Conservation (phyloP, 73 alveolate species). For the Tetrahymena borealis region DNA sequence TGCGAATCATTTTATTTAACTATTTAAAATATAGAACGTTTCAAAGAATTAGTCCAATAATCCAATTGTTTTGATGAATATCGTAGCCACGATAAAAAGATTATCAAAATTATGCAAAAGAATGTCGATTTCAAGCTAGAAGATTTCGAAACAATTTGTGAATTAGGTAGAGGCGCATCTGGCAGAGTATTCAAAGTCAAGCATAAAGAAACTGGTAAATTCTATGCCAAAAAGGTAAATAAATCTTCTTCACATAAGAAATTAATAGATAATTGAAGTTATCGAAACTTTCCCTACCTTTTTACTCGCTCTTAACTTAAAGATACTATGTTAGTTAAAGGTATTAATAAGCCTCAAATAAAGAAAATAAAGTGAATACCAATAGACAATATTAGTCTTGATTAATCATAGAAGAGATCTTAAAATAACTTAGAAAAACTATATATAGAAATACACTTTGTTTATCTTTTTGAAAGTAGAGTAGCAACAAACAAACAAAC, state of each 20-base stretch:
- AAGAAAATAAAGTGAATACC: too few species aligned
- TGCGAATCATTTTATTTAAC: background rate
- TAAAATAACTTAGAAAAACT: too few species aligned
- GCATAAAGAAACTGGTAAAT: background rate
- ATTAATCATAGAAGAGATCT: too few species aligned
- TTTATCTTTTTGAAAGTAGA: too few species aligned
- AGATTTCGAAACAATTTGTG: background rate
- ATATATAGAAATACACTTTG: too few species aligned
- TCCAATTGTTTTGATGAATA: background rate
- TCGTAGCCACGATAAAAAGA: background rate
- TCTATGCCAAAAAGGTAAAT: background rate
- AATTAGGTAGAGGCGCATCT: background rate
- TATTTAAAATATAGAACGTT: background rate
- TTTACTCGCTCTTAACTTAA: too few species aligned
- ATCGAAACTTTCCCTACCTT: background rate
- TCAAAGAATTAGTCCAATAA: background rate
- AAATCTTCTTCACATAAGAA: background rate
- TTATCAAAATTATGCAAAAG: background rate
- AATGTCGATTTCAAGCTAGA: background rate
- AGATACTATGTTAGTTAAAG: too few species aligned
- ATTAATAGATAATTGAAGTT: background rate
- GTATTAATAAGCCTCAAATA: too few species aligned
- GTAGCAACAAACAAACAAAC: too few species aligned
- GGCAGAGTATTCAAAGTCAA: background rate
- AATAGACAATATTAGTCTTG: too few species aligned